Percentiles rank a stretch among this genome's conserved stretches.
Evolutionary conservation across 257 asterid genomes (phyloP).

Genomic region (Solanum neorickii): DNA sequence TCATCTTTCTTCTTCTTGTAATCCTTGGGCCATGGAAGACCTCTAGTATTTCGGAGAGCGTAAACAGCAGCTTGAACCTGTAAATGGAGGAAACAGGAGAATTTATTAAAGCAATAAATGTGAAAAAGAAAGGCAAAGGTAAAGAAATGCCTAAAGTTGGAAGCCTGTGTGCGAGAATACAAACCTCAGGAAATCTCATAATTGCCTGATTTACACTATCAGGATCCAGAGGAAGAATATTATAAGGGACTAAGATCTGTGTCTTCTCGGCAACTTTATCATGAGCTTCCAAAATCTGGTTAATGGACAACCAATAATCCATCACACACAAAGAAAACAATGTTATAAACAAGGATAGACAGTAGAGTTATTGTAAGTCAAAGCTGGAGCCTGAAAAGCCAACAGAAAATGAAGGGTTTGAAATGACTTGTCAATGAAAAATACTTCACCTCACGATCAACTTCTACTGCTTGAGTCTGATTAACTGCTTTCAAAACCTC

Average conservation of each 20-base stretch:
- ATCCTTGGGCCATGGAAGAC: conserved; percentile 99
- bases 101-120: background rate
- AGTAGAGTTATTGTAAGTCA: background rate
- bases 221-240: conserved; percentile 95
- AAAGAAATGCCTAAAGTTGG: background rate
- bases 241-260: conserved; percentile 89
- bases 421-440: background rate
- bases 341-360: background rate
- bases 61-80: conserved; percentile 96
- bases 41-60: conserved; percentile 86
- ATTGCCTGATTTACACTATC: conserved; percentile 97
- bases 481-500: conserved; percentile 98
- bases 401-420: background rate
- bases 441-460: conserved; percentile 78
- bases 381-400: background rate
- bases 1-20: conserved; percentile 96
- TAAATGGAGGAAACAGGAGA: conserved; percentile 4
- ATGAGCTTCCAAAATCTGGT: conserved; percentile 84
- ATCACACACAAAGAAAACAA: conserved; percentile 5
- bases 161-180: background rate
- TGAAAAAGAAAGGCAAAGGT: background rate
- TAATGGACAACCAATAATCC: background rate
- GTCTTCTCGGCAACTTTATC: conserved; percentile 98
- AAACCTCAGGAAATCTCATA: conserved; percentile 97
- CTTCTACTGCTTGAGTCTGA: conserved; percentile 94